Evolutionary conservation across 176 grass and related monocot genomes (phyloP).

Genomic region (Secale cereale): DNA sequence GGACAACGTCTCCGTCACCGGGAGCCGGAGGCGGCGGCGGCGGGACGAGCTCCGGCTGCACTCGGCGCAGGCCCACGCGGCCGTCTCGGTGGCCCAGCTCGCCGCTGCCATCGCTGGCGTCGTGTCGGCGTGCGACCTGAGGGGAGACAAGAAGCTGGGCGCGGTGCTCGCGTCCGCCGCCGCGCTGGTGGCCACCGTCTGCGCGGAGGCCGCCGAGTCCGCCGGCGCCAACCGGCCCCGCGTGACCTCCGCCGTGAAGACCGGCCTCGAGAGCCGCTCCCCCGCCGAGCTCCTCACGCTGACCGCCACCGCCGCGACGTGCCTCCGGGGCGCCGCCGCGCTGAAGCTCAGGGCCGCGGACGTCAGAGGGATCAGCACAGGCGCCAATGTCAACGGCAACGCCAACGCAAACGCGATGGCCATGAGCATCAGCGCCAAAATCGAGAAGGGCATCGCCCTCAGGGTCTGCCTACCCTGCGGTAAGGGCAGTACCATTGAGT

Average conservation of each 20-base stretch:
- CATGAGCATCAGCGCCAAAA: conserved; percentile 43
- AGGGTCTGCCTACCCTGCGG: conserved; percentile 60
- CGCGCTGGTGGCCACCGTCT: conserved; percentile 81
- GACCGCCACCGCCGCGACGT: conserved; percentile 78
- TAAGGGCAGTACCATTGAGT: conserved; percentile 14
- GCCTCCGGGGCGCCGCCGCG: conserved; percentile 67
- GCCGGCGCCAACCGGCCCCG: conserved; percentile 41
- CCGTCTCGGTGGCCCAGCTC: conserved; percentile 73
- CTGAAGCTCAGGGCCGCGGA: conserved; percentile 62
- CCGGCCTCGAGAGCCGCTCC: conserved; percentile 54
- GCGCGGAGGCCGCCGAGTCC: conserved; percentile 78
- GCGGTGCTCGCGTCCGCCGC: conserved; percentile 63
- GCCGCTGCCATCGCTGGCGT: conserved; percentile 62
- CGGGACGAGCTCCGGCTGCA: conserved; percentile 64
- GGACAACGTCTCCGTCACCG: conserved; percentile 43
- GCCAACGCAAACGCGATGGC: neutral
- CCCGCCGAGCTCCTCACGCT: conserved; percentile 56
- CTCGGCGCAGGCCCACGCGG: conserved; percentile 72
- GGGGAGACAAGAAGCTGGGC: conserved; percentile 35
- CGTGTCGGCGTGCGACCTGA: conserved; percentile 44
- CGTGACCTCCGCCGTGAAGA: conserved; percentile 54
- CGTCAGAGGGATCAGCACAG: conserved; percentile 12
- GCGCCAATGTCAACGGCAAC: neutral
- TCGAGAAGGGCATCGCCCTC: conserved; percentile 63
- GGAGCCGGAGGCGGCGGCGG: conserved; percentile 38